Evolutionary conservation across 2,329 filamentous ascomycete species (phyloP).

Genomic region (Apiospora marii): DNA sequence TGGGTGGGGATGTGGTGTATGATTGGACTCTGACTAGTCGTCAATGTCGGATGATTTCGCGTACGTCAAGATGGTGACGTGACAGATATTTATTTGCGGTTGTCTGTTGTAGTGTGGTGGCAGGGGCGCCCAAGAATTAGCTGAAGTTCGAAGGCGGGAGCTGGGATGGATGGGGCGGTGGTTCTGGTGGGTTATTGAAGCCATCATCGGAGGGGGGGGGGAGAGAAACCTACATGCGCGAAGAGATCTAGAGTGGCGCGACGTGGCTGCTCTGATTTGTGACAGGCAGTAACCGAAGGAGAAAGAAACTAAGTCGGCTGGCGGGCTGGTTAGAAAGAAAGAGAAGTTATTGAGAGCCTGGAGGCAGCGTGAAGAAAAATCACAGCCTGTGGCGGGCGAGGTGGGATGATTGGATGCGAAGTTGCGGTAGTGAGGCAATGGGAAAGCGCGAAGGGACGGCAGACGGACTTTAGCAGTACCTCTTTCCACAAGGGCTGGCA

Average conservation of each 20-base stretch:
- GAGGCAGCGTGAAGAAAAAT: conserved; percentile 8
- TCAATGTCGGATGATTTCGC: neutral
- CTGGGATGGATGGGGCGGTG: conserved; percentile 3
- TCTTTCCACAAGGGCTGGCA: neutral
- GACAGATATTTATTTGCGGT: neutral
- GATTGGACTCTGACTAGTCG: neutral
- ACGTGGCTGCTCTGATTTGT: neutral
- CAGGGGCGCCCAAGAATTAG: neutral
- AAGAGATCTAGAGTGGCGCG: neutral
- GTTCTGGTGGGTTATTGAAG: neutral
- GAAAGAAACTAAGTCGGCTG: neutral
- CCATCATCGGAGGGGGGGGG: conserved; percentile 4
- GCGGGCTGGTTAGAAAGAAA: neutral
- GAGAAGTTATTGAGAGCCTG: neutral
- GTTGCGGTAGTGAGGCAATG: conserved; percentile 18
- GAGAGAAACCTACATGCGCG: conserved; percentile 8
- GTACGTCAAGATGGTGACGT: neutral
- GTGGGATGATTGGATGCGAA: conserved; percentile 20
- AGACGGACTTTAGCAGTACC: conserved; percentile 4
- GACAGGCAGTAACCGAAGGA: neutral
- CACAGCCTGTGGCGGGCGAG: conserved; percentile 1
- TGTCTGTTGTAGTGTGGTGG: neutral
- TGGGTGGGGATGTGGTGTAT: neutral
- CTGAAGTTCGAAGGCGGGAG: neutral
- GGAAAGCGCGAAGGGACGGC: conserved; percentile 4